Evolutionary conservation across 345 rosid genomes (phyloP).

Genomic region (Camelina sativa): DNA sequence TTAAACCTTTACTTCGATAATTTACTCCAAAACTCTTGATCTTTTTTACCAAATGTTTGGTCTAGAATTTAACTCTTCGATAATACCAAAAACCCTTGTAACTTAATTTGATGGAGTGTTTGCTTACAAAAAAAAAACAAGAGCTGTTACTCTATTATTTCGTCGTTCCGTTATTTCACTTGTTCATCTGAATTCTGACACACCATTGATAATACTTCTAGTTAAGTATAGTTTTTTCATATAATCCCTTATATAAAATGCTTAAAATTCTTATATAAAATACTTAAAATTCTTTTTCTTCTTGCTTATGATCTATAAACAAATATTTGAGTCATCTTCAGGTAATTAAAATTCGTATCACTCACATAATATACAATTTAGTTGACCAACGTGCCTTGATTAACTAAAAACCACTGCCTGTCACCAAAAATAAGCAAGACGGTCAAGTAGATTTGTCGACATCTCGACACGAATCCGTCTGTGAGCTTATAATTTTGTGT

Average conservation of each 20-base stretch:
- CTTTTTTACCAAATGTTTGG: neutral
- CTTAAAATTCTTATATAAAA: too few relatives aligned
- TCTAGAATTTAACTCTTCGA: too few relatives aligned
- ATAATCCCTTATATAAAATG: neutral
- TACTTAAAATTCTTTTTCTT: neutral
- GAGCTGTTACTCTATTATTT: too few relatives aligned
- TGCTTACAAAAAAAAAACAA: too few relatives aligned
- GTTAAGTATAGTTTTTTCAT: too few relatives aligned
- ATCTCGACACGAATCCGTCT: neutral
- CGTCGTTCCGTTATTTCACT: too few relatives aligned
- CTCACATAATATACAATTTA: neutral
- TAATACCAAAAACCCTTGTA: too few relatives aligned
- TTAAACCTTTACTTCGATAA: conserved; percentile 76
- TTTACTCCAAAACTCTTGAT: conserved; percentile 71
- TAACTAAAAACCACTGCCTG: conserved; percentile 11
- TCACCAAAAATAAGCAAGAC: neutral
- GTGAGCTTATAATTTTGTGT: neutral
- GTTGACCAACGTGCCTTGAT: conserved; percentile 37
- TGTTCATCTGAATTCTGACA: too few relatives aligned
- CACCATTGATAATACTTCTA: too few relatives aligned
- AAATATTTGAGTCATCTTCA: neutral
- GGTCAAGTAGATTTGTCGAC: neutral
- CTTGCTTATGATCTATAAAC: neutral
- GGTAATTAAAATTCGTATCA: neutral
- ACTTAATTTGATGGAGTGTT: too few relatives aligned